Base-by-base conservation (phyloP, 176 grass and related monocot species). In the Oryza meridionalis region DNA sequence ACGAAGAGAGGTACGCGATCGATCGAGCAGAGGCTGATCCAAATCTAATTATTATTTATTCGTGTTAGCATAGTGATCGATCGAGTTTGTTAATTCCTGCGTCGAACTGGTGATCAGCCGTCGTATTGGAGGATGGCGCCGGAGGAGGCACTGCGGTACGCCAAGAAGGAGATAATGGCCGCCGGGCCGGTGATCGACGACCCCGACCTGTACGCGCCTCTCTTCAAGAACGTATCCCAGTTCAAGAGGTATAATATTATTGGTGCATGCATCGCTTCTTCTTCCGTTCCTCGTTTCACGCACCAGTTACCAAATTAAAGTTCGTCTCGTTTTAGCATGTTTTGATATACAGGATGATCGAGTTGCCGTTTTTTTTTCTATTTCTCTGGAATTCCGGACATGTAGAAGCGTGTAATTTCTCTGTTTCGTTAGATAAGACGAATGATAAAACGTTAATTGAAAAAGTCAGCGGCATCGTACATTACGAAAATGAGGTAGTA, bases 201-300 rank as follows among this genome's bases (percentile, higher is more conserved):
- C 84, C 75, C 86, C 70, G 88, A 92, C 76, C 95, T 97, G 17
- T 84, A 91, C 67, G 70, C 88, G 74, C 84, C 95, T 5, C 83
- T 97, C 61, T 97, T 97, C 92, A 92, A 84, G 65, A 94, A 97
- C 73, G 81, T 97, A 9, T 97, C 95, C 63, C 81, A 73, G 22
- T 97, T 97, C 78, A 97, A 89, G 88, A 91, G 92, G 95, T 92
- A 86, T 92, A 86, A 65, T 1, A 19, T 55, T 55, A 19, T 19
- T 55, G 50, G 6, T 55, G 50, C 50, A 55, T 55, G 50, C 16
- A 4, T 55, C 17, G 15, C 50, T 55, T 55, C 51, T 33, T 47
- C 70, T 58, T 69, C 15, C 21, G 15, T 59, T 76, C 72, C 46
- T 59, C 24, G 46, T 21, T 21, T 26, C 3, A 33, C 7, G 26